Evolutionary conservation across 768 basidiomycete genomes (phyloP).

Genomic region (Pleurotus tuber-regium): DNA sequence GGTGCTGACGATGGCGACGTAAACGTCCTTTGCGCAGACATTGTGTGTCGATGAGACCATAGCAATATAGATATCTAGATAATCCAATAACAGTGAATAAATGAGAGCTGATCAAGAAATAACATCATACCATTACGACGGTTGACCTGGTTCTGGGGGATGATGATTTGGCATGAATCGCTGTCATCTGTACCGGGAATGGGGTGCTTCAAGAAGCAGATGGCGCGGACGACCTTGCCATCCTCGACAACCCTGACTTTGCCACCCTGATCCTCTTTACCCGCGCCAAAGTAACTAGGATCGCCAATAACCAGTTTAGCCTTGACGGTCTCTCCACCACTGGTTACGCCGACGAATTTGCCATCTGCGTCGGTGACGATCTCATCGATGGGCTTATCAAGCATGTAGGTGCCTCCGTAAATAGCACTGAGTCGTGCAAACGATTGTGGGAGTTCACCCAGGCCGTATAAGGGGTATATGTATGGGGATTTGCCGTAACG

Average conservation of each 20-base stretch:
- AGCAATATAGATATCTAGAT: slow-evolving; percentile 94
- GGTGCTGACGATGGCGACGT: slow-evolving; percentile 97
- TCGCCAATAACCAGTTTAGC: slow-evolving; percentile 98
- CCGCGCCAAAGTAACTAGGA: slow-evolving; percentile 93
- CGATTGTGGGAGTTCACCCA: slow-evolving; percentile 97
- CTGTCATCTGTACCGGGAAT: slow-evolving; percentile 96
- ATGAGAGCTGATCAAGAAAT: not conserved
- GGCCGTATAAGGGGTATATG: slow-evolving; percentile 98
- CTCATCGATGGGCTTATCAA: slow-evolving; percentile 90
- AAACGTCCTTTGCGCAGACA: slow-evolving; percentile 93
- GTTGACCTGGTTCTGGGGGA: slow-evolving; percentile 96
- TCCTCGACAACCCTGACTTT: slow-evolving; percentile 90
- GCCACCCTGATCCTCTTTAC: slow-evolving; percentile 58
- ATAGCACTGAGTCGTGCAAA: slow-evolving; percentile 98
- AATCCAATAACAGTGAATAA: slow-evolving; percentile 6
- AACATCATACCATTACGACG: slow-evolving; percentile 78
- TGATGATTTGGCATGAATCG: slow-evolving; percentile 96
- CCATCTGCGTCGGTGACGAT: slow-evolving; percentile 86
- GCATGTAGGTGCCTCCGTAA: slow-evolving; percentile 99
- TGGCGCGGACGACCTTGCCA: slow-evolving; percentile 92
- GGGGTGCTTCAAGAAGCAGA: slow-evolving; percentile 97
- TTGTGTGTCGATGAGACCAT: slow-evolving; percentile 97
- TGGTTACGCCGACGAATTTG: slow-evolving; percentile 90
- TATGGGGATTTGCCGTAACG: slow-evolving; percentile 99
- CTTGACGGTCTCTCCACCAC: slow-evolving; percentile 88